Base-by-base conservation (phyloP, 2,329 filamentous ascomycete genomes). In the Stagonosporopsis rhizophila region DNA sequence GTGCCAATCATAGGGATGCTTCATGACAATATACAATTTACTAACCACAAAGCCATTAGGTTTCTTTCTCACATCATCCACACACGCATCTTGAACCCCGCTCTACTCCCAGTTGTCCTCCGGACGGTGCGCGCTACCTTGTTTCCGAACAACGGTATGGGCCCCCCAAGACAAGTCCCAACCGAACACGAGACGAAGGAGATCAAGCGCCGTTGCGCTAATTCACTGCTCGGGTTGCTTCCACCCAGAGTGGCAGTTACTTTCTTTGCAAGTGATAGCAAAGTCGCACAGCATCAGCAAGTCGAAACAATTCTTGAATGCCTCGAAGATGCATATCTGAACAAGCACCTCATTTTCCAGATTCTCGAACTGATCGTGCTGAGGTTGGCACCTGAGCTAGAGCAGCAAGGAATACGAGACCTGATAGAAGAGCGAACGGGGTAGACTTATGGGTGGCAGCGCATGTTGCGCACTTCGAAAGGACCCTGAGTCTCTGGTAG, bases 271-370 rank as follows among this genome's bases (percentile, higher is more conserved):
- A 73, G 50, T 47, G 46, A 60, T 23, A 59, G 53, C 35, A 48
- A 79, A 83, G 76, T 86, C 40, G 75, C 79, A 58, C 83, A 88
- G 65, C 83, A 91, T 61, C 85, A 88, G 69, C 78, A 82, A 59
- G 78, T 84, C 23, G 79, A 80, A 50, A 79, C 80, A 22, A 80
- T 92, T 41, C 81, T 98, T 42, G 86, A 89, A 66, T 81, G 93
- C 34, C 88, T 96, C 64, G 85, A 85, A 15, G 92, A 97, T 76
- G 81, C 84, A 47, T 96, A 96, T 78, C 89, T 92, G 77, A 99
- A 99, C 78, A 96, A 93, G 79, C 92, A 97, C 78, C 80, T 98
- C 28, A 80, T 96, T 65, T 96, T 96, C 71, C 83, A 86, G 40
- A 81, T 95, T 44, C 78, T 98, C 30, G 95, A 99, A 78, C 78